Evolutionary conservation across 192 early-diverging fungal genomes (phyloP).

Genomic region (Thamnidium elegans): DNA sequence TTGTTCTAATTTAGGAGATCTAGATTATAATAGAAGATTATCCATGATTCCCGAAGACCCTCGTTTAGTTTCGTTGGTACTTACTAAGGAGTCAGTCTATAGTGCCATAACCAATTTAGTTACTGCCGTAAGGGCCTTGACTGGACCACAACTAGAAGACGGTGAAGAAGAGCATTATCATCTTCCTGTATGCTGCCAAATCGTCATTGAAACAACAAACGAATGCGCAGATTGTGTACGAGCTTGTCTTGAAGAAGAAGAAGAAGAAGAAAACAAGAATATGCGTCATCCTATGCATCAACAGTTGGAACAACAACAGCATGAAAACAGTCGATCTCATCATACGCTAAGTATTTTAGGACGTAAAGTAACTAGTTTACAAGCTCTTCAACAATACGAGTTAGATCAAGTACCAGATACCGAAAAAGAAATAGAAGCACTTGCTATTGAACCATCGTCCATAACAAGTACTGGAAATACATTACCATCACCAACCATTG

Average conservation of each 20-base stretch:
- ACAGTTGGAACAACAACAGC: slow-evolving; percentile 11
- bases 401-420: not conserved
- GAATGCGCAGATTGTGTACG: slow-evolving; percentile 18
- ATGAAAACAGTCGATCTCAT: slow-evolving; percentile 11
- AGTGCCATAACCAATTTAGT: slow-evolving; percentile 37
- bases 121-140: slow-evolving; percentile 29
- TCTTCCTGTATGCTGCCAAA: slow-evolving; percentile 18
- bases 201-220: slow-evolving; percentile 21
- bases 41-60: slow-evolving; percentile 27
- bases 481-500: too few relatives aligned
- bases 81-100: slow-evolving; percentile 39
- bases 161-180: slow-evolving; percentile 11
- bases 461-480: too few relatives aligned
- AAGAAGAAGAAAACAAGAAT: not conserved
- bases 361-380: slow-evolving; percentile 31
- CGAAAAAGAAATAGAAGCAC: not conserved
- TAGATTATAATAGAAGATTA: slow-evolving; percentile 18
- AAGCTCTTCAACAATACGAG: slow-evolving; percentile 23
- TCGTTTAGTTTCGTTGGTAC: slow-evolving; percentile 25
- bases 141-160: slow-evolving; percentile 5
- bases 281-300: not conserved
- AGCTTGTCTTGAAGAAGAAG: slow-evolving; percentile 6
- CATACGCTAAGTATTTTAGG: slow-evolving; percentile 33
- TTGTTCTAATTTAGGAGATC: slow-evolving; percentile 19
- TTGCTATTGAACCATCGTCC: too few relatives aligned